Conservation (phyloP, 2,329 filamentous ascomycete species). For the Myrmaecium sp. region DNA sequence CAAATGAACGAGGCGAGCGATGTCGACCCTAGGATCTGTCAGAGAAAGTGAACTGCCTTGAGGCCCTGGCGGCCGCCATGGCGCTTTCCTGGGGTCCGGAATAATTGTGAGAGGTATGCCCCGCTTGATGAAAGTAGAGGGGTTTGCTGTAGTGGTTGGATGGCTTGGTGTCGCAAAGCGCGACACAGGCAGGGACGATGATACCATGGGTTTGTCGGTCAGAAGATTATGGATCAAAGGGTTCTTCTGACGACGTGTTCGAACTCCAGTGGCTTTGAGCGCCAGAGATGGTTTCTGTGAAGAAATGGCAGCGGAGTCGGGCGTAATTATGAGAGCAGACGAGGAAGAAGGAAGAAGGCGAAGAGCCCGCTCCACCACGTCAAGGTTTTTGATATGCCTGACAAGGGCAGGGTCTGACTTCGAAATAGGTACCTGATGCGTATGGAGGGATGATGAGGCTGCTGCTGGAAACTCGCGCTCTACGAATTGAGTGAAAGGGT, state of each 20-base stretch:
- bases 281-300: conserved; percentile 15
- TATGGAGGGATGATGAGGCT: neutral
- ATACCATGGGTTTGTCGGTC: conserved; percentile 85
- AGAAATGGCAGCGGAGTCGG: conserved; percentile 58
- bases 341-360: conserved; percentile 66
- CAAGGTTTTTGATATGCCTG: conserved; percentile 52
- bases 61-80: conserved; percentile 51
- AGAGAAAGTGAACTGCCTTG: conserved; percentile 48
- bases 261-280: conserved; percentile 24
- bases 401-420: no score
- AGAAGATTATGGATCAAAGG: conserved; percentile 89
- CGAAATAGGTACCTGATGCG: neutral
- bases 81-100: conserved; percentile 46
- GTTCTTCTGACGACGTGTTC: conserved; percentile 50
- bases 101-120: conserved; percentile 80
- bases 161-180: conserved; percentile 11
- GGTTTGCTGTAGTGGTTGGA: conserved; percentile 20
- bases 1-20: conserved; percentile 64
- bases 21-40: conserved; percentile 66
- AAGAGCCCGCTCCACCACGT: conserved; percentile 52
- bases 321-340: conserved; percentile 78
- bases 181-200: conserved; percentile 64
- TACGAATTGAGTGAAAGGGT: conserved; percentile 28
- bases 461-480: conserved; percentile 10
- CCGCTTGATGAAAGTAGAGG: conserved; percentile 73